phyloP scores from a whole-genome alignment of 1,284 basidiomycete genomes.

The Tetrapyrgos nigripes region DNA sequence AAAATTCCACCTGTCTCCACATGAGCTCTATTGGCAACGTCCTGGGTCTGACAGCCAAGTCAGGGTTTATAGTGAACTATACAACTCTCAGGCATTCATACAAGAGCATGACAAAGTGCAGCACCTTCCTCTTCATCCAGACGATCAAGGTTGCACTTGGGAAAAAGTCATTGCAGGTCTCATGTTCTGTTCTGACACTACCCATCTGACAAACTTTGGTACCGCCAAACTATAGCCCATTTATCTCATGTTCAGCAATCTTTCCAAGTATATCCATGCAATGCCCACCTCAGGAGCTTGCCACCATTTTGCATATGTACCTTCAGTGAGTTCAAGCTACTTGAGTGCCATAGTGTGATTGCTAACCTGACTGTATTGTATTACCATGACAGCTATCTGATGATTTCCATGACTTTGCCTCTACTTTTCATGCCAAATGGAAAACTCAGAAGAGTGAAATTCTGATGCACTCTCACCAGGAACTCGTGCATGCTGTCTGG shows the following conservation, averaged over 20 bases:
- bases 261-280: conserved; percentile 34
- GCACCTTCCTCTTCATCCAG: not conserved
- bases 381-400: not conserved
- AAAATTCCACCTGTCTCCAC: conserved; percentile 35
- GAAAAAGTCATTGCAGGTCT: conserved; percentile 26
- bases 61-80: conserved; percentile 1
- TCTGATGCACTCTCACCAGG: conserved; percentile 30
- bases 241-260: conserved; percentile 38
- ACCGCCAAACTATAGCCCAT: conserved; percentile 38
- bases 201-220: conserved; percentile 38
- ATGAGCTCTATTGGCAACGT: conserved; percentile 24
- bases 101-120: not conserved
- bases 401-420: not conserved
- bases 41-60: not conserved
- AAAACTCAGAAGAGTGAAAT: conserved; percentile 13
- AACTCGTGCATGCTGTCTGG: conserved; percentile 35
- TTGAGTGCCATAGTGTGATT: not conserved
- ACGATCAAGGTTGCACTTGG: not conserved
- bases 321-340: conserved; percentile 25
- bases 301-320: conserved; percentile 38
- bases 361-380: too few relatives aligned
- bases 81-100: conserved; percentile 12
- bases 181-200: conserved; percentile 40
- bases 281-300: conserved; percentile 26
- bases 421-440: not conserved